Evolutionary conservation across 768 basidiomycete genomes (phyloP), one percentile per base, ranked within the genome.

Genomic region (Xerocomellus amylosporus): DNA sequence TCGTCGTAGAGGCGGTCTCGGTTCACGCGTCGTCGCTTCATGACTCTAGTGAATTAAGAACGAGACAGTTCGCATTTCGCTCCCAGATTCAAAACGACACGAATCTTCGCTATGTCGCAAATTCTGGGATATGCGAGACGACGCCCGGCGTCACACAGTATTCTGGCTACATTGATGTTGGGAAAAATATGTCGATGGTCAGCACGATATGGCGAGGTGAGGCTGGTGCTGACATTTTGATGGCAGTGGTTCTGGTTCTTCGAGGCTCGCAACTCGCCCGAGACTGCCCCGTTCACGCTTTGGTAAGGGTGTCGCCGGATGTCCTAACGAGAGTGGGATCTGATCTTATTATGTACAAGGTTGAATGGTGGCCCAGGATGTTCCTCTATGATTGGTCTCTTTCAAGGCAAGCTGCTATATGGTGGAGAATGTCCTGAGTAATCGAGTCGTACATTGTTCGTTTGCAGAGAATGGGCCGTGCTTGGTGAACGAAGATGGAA

Each of bases 201-300:
- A 53, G 73, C 58, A 17, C 31, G 2, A 14, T 15, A 2, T 41
- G 17, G 4, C 31, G 22, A 19, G n/a, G 36, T 31, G 14, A 37
- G 3, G 10, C n/a, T 14, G 14, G 8, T 33, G 15, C 42, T 66
- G 4, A 67, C 38, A 24, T 19, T 8, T 42, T 10, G 17, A 12
- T 30, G 40, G 14, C 49, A 85, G 85, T 87, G 83, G 83, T 87
- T 87, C 62, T 87, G 85, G 83, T 87, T 86, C 67, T 88, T 87
- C 49, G 86, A 83, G 56, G 77, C 86, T 3, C 76, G 86, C 14
- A 69, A 79, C 30, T 71, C 75, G 3, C 82, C 85, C 0, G 80
- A 84, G 46, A 83, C 76, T 2, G 84, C 85, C 0, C 85, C 85
- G 0, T 82, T 88, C 60, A 84, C 84, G 2, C 72, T 87, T 22